These are phyloP conservation scores for Leptographium lundbergii DNA, from an alignment of 2,329 filamentous ascomycete genomes.

Conservation along the genomic window DNA sequence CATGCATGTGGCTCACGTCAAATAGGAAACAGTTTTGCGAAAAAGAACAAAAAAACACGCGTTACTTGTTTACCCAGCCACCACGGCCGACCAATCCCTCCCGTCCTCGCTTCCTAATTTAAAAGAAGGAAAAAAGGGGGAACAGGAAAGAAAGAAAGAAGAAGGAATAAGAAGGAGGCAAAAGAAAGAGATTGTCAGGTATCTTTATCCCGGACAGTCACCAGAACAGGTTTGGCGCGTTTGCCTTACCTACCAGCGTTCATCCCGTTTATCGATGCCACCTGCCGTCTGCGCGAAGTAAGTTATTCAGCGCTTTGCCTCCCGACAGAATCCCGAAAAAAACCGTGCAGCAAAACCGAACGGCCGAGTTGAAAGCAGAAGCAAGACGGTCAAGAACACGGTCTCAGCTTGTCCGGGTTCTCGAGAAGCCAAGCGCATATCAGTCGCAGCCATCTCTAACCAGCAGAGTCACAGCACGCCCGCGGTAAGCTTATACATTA, in stretches of 20 bases:
- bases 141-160: neutral
- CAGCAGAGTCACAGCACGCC: neutral
- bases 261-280: neutral
- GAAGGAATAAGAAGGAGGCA: neutral
- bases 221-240: slow-evolving; percentile 8
- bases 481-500: neutral
- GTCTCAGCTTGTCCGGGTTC: neutral
- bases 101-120: neutral
- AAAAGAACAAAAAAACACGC: slow-evolving; percentile 4
- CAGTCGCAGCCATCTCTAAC: neutral
- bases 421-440: neutral
- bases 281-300: neutral
- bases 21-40: neutral
- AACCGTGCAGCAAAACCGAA: neutral
- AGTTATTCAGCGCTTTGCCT: neutral
- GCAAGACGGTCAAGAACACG: neutral
- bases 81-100: slow-evolving; percentile 3
- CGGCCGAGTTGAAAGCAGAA: neutral
- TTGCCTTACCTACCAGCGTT: neutral
- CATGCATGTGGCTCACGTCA: slow-evolving; percentile 9
- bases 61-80: slow-evolving; percentile 8
- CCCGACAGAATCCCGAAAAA: neutral
- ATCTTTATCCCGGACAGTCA: neutral
- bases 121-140: neutral
- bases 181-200: neutral